Evolutionary conservation across 352 stramenopile genomes (phyloP), one percentile per base, ranked within the genome.

Genomic region (Globisporangium lucens): DNA sequence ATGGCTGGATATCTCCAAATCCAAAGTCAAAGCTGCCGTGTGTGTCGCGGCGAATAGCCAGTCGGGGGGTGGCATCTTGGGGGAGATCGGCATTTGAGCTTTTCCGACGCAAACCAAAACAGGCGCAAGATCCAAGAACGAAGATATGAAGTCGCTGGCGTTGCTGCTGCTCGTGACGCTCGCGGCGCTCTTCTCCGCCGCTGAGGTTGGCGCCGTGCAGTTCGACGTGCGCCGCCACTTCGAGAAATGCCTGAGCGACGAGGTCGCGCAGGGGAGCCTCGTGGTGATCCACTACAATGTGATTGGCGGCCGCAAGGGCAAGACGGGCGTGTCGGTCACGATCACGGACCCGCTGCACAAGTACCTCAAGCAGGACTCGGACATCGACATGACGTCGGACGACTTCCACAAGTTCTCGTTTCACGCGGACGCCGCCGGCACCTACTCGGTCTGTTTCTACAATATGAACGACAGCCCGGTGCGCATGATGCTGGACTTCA

Each of bases 321-420:
- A 87, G 65, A 90, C 88, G 59, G 82, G 80, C 60, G 86, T 94
- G 43, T 80, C 83, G 43, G 51, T 94, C 59, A 61, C 75, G 51
- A 87, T 95, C 74, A 93, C 77, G 20, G 88, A 94, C 72, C 88
- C 88, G 30, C 71, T 82, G 49, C 75, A 69, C 63, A 93, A 91
- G 69, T 89, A 89, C 73, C 69, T 95, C 51, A 94, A 94, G 75
- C 83, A 94, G 71, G 86, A 94, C 73, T 74, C 74, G 61, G 89
- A 95, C 71, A 88, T 95, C 64, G 87, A 95, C 75, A 89, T 82
- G 68, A 87, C 81, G 9, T 82, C 81, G 3, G 87, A 93, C 55
- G 85, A 93, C 62, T 79, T 90, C 41, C 85, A 93, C 75, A 92
- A 92, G 73, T 93, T 91, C 56, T 89, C 84, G 55, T 95, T 95